Evolutionary conservation across 2,329 filamentous ascomycete genomes (phyloP), one percentile per base, ranked within the genome.

Genomic region (Hysterium pulicare): DNA sequence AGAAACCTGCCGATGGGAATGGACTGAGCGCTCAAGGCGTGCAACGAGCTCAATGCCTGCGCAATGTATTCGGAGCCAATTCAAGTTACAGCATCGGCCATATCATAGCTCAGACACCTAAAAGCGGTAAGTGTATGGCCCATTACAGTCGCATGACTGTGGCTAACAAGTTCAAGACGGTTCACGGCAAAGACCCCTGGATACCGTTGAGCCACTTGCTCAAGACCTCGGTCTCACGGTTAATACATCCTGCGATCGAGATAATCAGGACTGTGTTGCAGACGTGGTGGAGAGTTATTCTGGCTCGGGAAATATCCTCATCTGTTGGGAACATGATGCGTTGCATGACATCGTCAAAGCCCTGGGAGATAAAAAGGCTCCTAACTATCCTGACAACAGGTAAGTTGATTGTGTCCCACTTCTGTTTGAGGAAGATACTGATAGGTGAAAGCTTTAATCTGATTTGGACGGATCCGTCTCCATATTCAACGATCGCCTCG

Each of bases 291-390:
- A 75, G 1, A 49, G 50, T 5, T 81, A 79, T 46, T 42, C 53
- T 0, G 75, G 76, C 0, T 44, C 57, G 0, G 77, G 77, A 2
- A 83, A 83, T 49, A 76, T 84, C 35, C 59, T 84, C 33, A 76
- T 83, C 44, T 81, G 78, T 65, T 83, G 79, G 79, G 74, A 82
- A 52, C 80, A 83, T 55, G 66, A 72, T 39, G 64, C 66, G 15
- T 58, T 83, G 36, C 72, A 68, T 24, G 68, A 78, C 46, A 76
- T 83, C 50, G 74, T 70, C 2, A 51, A 75, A 47, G 62, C 66
- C 13, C 57, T 84, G 15, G 81, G 80, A 1, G 75, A 71, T 41
- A 55, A 70, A 6, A 52, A 76, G 50, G 70, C 74, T 0, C 71
- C 73, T 1, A 55, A 61, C 4, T 83, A 16, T 42, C 28, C 28